Percentiles rank a stretch among this genome's conserved stretches.
Evolutionary conservation across 2,329 filamentous ascomycete species (phyloP).

Genomic region (Parasarocladium wereldwijsianum): DNA sequence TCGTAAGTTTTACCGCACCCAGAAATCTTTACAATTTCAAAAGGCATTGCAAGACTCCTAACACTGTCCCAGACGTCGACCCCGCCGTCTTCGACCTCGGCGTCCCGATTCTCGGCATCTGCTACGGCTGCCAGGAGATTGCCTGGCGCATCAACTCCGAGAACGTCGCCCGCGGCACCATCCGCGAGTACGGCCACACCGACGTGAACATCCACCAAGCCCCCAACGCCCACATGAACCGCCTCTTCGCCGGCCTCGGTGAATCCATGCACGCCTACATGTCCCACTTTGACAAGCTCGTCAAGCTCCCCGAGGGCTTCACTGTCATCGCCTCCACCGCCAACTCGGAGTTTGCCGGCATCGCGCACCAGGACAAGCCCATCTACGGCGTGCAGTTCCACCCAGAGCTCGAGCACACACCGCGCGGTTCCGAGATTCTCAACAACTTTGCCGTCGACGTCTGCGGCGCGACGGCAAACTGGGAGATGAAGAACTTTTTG

Average conservation of each 20-base stretch:
- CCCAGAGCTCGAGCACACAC: slow-evolving; percentile 57
- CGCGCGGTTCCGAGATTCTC: slow-evolving; percentile 54
- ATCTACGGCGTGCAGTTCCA: slow-evolving; percentile 81
- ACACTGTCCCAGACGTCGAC: slow-evolving; percentile 58
- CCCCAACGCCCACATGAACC: slow-evolving; percentile 52
- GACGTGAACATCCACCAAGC: slow-evolving; percentile 46
- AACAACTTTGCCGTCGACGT: slow-evolving; percentile 76
- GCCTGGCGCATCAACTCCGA: slow-evolving; percentile 49
- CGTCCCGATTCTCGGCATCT: slow-evolving; percentile 26
- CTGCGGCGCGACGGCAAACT: slow-evolving; percentile 61
- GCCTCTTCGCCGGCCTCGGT: slow-evolving; percentile 63
- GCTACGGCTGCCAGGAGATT: slow-evolving; percentile 48
- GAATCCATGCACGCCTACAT: slow-evolving; percentile 54
- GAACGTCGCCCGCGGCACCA: slow-evolving; percentile 35
- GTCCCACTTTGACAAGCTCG: slow-evolving; percentile 81
- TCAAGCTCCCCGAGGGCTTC: slow-evolving; percentile 58
- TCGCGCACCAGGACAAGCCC: slow-evolving; percentile 54
- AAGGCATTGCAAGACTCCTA: too few species aligned
- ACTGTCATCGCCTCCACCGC: slow-evolving; percentile 56
- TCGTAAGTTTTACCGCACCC: slow-evolving; percentile 16
- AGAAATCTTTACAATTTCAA: slow-evolving; percentile 5
- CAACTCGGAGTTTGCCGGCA: slow-evolving; percentile 69
- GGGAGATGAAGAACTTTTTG: slow-evolving; percentile 77
- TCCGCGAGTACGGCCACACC: slow-evolving; percentile 59
- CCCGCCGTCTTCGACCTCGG: slow-evolving; percentile 53